Conservation (phyloP, 1,139 yeast species). For the Candida buenavistaensis region DNA sequence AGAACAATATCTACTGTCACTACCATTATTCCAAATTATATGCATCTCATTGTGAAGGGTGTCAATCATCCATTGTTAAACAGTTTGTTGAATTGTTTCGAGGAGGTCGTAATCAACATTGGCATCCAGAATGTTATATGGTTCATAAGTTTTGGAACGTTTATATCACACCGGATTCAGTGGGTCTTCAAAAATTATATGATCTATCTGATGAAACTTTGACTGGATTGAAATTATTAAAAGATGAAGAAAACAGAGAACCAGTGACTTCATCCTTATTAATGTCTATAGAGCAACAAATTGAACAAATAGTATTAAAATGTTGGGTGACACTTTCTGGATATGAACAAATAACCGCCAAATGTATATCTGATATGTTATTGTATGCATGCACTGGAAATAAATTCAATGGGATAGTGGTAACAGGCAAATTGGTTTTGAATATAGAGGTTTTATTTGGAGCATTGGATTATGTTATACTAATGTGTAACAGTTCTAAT, state of each 20-base stretch:
- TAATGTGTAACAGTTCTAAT: conserved; percentile 13
- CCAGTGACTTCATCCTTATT: conserved; percentile 52
- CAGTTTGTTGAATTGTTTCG: conserved; percentile 91
- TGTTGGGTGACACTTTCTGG: conserved; percentile 89
- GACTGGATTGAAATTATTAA: conserved; percentile 12
- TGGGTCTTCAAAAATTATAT: conserved; percentile 46
- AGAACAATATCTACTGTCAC: conserved; percentile 81
- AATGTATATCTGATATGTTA: conserved; percentile 90
- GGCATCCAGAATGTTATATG: conserved; percentile 99
- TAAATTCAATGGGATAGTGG: conserved; percentile 65
- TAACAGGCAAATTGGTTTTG: conserved; percentile 73
- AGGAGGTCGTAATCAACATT: conserved; percentile 93
- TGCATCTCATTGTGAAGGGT: conserved; percentile 93
- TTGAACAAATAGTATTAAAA: conserved; percentile 69
- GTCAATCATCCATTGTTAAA: conserved; percentile 85
- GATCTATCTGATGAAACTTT: conserved; percentile 22
- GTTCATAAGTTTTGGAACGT: conserved; percentile 97
- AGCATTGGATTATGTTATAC: conserved; percentile 61
- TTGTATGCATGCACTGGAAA: conserved; percentile 79
- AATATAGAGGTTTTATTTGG: conserved; percentile 75
- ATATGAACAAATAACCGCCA: conserved; percentile 91
- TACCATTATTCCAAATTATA: conserved; percentile 82
- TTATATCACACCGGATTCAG: conserved; percentile 62
- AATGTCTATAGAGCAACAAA: conserved; percentile 57
- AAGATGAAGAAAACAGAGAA: conserved; percentile 7